Evolutionary conservation across 352 stramenopile species (phyloP), one percentile per base, ranked within the genome.

Genomic region (Blastocystis sp.): DNA sequence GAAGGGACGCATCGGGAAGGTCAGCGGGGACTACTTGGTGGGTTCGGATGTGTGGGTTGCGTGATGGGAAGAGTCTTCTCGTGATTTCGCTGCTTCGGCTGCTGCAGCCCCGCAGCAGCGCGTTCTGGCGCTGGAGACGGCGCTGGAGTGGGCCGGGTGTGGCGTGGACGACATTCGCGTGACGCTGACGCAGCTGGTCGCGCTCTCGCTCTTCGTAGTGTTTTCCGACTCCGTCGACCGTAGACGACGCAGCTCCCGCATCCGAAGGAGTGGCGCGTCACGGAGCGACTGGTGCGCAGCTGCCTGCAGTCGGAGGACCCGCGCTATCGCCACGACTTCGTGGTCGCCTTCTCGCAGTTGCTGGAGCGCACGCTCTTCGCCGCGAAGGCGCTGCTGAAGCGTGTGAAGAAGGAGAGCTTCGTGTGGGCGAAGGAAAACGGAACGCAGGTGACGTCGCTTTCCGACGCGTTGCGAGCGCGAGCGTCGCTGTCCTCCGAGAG

Each of bases 251-350:
- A 81, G 46, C 2, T 57, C 3, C 46, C 63, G 3, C 44, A 29
- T 18, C 40, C 21, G 0, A 11, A 44, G 21, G 69, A 81, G 27
- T 81, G 69, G 69, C 27, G 51, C 11, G 27, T 81, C n/a, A 44
- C 63, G 14, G 46, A 42, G 16, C 21, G 3, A 16, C 8, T 81
- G 24, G 21, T 81, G 27, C 29, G 44, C 14, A 57, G 63, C n/a
- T 81, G 40, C 14, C 56, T 54, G 21, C 42, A 64, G 11, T 40
- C 49, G 3, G 69, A 81, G 4, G 56, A 64, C 24, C 48, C 69
- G 32, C 69, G 27, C 14, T 81, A 64, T 40, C 69, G 69, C 8
- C 69, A 81, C 53, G 69, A 81, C 27, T 44, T 81, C 34, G 29
- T 16, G 1, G 69, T 81, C 2, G 38, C 29, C 27, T 53, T 75